Percentiles rank a stretch among this genome's conserved stretches.
Evolutionary conservation across 805 yeast species (phyloP).

Genomic region (Debaryomyces prosopidis): DNA sequence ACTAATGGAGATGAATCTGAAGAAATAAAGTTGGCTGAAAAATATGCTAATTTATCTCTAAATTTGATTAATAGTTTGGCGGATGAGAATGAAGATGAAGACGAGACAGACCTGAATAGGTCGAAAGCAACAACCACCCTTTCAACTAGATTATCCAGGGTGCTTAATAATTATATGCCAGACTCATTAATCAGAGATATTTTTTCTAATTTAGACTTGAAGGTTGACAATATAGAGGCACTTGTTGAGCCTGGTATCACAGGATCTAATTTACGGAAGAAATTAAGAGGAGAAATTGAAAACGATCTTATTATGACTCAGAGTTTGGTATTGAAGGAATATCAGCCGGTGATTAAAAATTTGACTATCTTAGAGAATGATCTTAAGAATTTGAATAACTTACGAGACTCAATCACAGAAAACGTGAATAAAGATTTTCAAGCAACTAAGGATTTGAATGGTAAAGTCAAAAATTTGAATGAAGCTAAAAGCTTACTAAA

Average conservation of each 20-base stretch:
- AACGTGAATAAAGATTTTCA: constrained; percentile 31
- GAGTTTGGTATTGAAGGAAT: constrained; percentile 31
- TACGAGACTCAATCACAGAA: constrained; percentile 37
- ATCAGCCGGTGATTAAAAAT: constrained; percentile 28
- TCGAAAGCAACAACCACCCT: constrained; percentile 16
- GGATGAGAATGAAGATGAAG: constrained; percentile 1
- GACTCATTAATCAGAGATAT: constrained; percentile 37
- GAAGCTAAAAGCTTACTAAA: constrained; percentile 31
- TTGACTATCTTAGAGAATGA: constrained; percentile 20
- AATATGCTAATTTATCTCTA: constrained; percentile 50
- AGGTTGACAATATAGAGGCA: constrained; percentile 23
- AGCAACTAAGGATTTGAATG: constrained; percentile 21
- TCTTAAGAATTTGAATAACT: constrained; percentile 18
- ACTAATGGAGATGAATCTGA: constrained; percentile 7
- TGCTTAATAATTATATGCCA: constrained; percentile 45
- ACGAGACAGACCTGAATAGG: background rate
- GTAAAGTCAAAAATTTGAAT: constrained; percentile 25
- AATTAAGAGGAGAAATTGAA: constrained; percentile 61
- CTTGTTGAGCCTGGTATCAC: constrained; percentile 48
- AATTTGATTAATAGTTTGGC: constrained; percentile 28
- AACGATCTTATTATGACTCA: constrained; percentile 59
- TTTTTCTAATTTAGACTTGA: constrained; percentile 28
- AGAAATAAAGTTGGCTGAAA: constrained; percentile 33
- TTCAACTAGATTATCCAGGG: constrained; percentile 49
- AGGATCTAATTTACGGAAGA: constrained; percentile 63